Base-by-base conservation (phyloP, 306 rosid genomes). In the Alnus glutinosa region DNA sequence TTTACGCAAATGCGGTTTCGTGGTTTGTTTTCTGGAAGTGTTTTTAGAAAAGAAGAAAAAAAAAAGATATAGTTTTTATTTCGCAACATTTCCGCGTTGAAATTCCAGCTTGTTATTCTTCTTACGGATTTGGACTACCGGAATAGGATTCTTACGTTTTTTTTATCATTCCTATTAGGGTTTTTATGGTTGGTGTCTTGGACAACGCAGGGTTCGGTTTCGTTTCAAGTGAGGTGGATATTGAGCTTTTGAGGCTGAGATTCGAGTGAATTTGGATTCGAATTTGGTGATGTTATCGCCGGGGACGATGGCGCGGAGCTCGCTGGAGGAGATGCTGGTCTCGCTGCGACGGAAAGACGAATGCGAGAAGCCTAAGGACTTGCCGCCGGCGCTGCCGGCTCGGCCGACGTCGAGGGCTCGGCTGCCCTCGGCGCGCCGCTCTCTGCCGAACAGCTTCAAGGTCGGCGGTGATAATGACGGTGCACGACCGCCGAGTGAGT, bases 311-410 rank as follows among this genome's bases (percentile, higher is more conserved):
- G 85, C 87, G 70, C 90, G 94, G 84, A 96, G 99, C 83, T 96
- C 99, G 52, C 83, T 96, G 42, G 99, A 96, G 81, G 98, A 91
- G 85, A 96, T 96, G 99, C 88, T 96, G 52, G 99, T 93, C 66
- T 90, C 98, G 28, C 96, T 96, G 54, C 93, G 94, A 74, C 88
- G 87, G 78, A 88, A 85, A 70, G 98, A 90, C 54, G 97, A 86
- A 71, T 89, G 77, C 32, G 96, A 90, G 79, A 90, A 78, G 87
- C 96, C 97, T 0, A 91, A 85, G 88, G 97, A 91, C 86, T 71
- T 85, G 79, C 99, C 99, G 4, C 99, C 99, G 63, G 99, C 94
- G 82, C 92, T 96, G 90, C 99, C 99, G 44, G 72, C 96, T 37
- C 86, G 99, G 76, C 99, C 99, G 1, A 78, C 83, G 48, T 91